Conservation (phyloP, 164 flowering plant species). For the Euptelea pleiosperma region DNA sequence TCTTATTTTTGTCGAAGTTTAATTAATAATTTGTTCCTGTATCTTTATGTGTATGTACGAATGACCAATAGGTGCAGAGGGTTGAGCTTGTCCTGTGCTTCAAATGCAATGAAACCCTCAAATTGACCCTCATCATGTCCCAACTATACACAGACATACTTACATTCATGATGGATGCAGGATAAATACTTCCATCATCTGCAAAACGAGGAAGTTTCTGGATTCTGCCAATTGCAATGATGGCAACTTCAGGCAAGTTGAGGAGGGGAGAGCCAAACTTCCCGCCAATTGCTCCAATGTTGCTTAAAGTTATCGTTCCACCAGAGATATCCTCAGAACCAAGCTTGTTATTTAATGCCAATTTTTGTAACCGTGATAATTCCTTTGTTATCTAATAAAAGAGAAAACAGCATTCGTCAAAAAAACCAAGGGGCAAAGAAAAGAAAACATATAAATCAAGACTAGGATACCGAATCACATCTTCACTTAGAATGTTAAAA, state of each 20-base stretch:
- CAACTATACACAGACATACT: no score
- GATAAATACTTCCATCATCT: slow-evolving; percentile 68
- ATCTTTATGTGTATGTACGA: no score
- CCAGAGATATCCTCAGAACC: slow-evolving; percentile 68
- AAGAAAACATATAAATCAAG: not conserved
- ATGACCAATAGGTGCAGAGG: no score
- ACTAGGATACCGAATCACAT: not conserved
- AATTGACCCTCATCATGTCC: no score
- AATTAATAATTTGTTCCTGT: no score
- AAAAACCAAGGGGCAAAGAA: not conserved
- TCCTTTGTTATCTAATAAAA: slow-evolving; percentile 74
- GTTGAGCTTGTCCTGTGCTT: no score
- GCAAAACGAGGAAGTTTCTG: slow-evolving; percentile 64
- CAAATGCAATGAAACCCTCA: no score
- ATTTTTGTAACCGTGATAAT: slow-evolving; percentile 63
- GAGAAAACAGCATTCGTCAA: slow-evolving; percentile 10
- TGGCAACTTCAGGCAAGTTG: slow-evolving; percentile 89
- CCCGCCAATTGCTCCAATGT: slow-evolving; percentile 97
- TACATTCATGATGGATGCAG: slow-evolving; percentile 77
- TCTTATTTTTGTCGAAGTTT: no score
- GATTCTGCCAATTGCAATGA: slow-evolving; percentile 87
- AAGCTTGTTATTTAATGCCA: slow-evolving; percentile 76
- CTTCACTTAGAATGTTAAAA: not conserved
- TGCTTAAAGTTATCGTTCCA: slow-evolving; percentile 91
- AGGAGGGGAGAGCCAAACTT: slow-evolving; percentile 83